Conservation (phyloP, 2,329 filamentous ascomycete genomes). For the Pseudovirgaria hyperparasitica region DNA sequence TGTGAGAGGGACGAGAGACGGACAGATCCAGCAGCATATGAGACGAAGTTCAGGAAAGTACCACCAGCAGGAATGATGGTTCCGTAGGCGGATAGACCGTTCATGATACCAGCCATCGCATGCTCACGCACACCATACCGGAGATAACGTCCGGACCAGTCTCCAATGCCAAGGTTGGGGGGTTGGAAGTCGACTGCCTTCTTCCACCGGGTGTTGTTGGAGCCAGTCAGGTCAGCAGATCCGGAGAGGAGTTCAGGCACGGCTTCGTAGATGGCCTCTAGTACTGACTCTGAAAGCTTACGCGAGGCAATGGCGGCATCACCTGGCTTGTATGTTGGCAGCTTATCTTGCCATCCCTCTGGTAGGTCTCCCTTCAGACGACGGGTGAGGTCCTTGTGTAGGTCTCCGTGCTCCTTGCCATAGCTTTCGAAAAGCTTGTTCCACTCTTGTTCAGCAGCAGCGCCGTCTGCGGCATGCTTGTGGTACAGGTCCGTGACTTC, state of each 20-base stretch:
- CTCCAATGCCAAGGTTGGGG: slow-evolving; percentile 69
- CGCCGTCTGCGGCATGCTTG: slow-evolving; percentile 75
- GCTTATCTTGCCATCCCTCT: slow-evolving; percentile 88
- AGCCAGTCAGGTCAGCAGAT: slow-evolving; percentile 94
- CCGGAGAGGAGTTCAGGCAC: slow-evolving; percentile 89
- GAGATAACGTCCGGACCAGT: slow-evolving; percentile 84
- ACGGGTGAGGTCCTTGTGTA: slow-evolving; percentile 70
- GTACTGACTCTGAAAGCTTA: slow-evolving; percentile 90
- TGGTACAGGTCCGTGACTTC: slow-evolving; percentile 85
- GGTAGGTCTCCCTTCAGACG: slow-evolving; percentile 75
- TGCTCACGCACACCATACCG: slow-evolving; percentile 89
- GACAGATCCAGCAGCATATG: slow-evolving; percentile 89
- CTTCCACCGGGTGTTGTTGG: slow-evolving; percentile 99
- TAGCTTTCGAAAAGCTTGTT: slow-evolving; percentile 88
- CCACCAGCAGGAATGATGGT: slow-evolving; percentile 87
- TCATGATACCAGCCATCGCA: slow-evolving; percentile 84
- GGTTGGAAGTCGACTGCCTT: slow-evolving; percentile 94
- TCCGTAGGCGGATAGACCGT: slow-evolving; percentile 90
- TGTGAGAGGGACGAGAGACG: slow-evolving; percentile 88
- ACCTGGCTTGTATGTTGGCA: slow-evolving; percentile 78
- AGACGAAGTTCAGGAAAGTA: slow-evolving; percentile 99
- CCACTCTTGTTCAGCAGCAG: slow-evolving; percentile 87
- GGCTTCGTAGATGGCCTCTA: slow-evolving; percentile 70
- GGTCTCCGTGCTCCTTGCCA: slow-evolving; percentile 58
- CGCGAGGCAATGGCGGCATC: slow-evolving; percentile 82